These are phyloP conservation scores for Venturia carpophila DNA, from an alignment of 2,329 filamentous ascomycete genomes.

Conservation along the genomic window DNA sequence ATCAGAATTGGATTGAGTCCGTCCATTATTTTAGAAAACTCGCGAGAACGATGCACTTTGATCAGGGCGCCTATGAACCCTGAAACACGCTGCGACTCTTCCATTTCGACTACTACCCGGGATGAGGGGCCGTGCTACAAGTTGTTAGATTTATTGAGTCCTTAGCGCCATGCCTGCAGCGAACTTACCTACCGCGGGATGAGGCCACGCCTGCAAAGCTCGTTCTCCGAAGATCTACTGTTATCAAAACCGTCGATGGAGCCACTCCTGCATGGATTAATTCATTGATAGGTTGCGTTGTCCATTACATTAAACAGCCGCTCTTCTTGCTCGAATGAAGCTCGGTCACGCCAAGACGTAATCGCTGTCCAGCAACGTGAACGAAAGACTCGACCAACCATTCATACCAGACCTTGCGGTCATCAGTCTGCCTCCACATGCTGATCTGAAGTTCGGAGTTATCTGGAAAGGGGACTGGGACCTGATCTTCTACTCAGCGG, in stretches of 20 bases:
- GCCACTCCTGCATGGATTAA: neutral
- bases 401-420: slow-evolving; percentile 96
- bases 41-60: neutral
- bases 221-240: neutral
- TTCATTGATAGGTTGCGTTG: neutral
- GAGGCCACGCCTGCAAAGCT: neutral
- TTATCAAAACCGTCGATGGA: neutral
- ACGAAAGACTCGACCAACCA: slow-evolving; percentile 86
- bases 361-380: slow-evolving; percentile 51
- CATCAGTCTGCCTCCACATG: slow-evolving; percentile 95
- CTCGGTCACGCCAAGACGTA: slow-evolving; percentile 59
- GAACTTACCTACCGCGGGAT: neutral
- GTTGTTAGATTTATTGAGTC: neutral
- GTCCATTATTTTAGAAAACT: neutral
- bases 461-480: slow-evolving; percentile 76
- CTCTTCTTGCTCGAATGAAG: slow-evolving; percentile 62
- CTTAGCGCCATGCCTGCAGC: neutral
- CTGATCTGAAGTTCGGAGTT: slow-evolving; percentile 79
- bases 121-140: neutral
- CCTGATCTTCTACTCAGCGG: slow-evolving; percentile 43
- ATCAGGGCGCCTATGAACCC: neutral
- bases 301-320: slow-evolving; percentile 59
- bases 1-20: too few species aligned
- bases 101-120: neutral
- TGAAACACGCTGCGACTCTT: neutral